These are phyloP conservation scores for Acanthamoeba culbertsoni DNA, from an alignment of 208 protist species.

Conservation along the genomic window DNA sequence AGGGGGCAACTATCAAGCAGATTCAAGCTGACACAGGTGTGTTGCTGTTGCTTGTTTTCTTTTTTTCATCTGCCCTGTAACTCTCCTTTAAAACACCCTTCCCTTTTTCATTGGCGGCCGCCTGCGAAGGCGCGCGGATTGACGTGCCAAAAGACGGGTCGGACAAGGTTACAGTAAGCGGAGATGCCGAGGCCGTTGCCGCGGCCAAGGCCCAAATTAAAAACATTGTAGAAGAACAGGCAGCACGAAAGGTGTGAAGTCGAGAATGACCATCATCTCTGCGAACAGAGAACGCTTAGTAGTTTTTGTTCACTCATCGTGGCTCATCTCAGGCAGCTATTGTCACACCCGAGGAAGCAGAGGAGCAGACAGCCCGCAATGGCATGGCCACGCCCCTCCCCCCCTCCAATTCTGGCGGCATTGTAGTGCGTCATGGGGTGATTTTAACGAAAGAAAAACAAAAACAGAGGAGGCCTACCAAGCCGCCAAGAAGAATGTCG, in stretches of 20 bases:
- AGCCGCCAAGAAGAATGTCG: constrained; percentile 22
- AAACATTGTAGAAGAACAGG: constrained; percentile 12
- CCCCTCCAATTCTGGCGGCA: not conserved
- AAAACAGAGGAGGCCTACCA: not conserved
- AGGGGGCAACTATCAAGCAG: constrained; percentile 37
- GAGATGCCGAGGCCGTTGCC: not conserved
- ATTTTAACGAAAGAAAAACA: not conserved
- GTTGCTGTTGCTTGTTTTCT: not conserved
- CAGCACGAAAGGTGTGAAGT: not conserved
- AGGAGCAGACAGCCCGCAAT: not conserved
- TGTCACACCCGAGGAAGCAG: not conserved
- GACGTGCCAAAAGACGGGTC: constrained; percentile 14
- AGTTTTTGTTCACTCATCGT: not conserved
- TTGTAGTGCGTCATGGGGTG: not conserved
- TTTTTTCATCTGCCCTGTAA: not conserved
- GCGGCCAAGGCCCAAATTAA: not conserved
- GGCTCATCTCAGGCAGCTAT: not conserved
- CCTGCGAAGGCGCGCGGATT: not conserved
- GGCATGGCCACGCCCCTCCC: not conserved
- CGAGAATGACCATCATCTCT: not conserved
- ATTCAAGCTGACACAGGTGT: not conserved
- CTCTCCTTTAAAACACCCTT: not conserved
- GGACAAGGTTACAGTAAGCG: constrained; percentile 15
- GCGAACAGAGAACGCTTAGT: not conserved
- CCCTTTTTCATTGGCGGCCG: not conserved